These are phyloP conservation scores for Aspergillus mulundensis DNA, from an alignment of 495 filamentous ascomycete species.

Conservation along the genomic window DNA sequence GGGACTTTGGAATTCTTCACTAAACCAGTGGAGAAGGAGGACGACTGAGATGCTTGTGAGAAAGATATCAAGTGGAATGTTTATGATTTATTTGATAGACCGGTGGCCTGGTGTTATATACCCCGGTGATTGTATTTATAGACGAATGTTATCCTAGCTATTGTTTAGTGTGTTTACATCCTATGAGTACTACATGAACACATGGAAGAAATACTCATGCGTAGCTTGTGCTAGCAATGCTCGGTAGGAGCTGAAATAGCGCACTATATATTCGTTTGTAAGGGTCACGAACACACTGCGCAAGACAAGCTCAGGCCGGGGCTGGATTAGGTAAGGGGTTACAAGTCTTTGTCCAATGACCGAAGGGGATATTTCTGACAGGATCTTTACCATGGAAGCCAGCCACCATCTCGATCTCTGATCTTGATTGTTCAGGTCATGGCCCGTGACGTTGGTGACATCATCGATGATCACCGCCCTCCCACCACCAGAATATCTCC, in stretches of 20 bases:
- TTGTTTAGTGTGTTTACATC: too few relatives aligned
- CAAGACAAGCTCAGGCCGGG: not conserved
- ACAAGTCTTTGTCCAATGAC: too few relatives aligned
- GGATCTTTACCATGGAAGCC: not conserved
- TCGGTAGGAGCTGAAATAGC: too few relatives aligned
- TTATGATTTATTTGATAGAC: conserved; percentile 2
- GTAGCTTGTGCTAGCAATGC: too few relatives aligned
- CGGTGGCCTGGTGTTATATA: not conserved
- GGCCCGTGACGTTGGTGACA: not conserved
- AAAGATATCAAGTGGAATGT: not conserved
- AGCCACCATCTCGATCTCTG: not conserved
- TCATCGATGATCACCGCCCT: conserved; percentile 35
- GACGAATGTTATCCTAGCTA: not conserved
- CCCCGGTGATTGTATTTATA: not conserved
- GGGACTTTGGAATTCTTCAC: conserved; percentile 44
- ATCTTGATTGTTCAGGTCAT: not conserved
- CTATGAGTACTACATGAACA: too few relatives aligned
- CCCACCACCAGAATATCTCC: conserved; percentile 21
- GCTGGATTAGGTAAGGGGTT: not conserved
- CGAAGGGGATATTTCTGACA: not conserved
- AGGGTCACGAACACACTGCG: too few relatives aligned
- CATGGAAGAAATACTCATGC: too few relatives aligned
- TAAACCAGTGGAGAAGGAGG: conserved; percentile 29
- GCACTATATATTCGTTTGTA: too few relatives aligned
- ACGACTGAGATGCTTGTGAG: conserved; percentile 10